Evolutionary conservation across 176 grass and related monocot species (phyloP).

Genomic region (barley (Hordeum vulgare)): MorexV3_pseudomolecules_assembly NC_058518.1:480324269-480324768

Average conservation of each 20-base stretch:
- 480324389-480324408: slow-evolving; percentile 80
- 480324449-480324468: slow-evolving; percentile 13
- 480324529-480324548: neutral
- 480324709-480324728: neutral
- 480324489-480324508: neutral
- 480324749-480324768: neutral
- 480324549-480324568: neutral
- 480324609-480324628: neutral
- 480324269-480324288: neutral
- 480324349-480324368: slow-evolving; percentile 93
- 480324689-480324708: neutral
- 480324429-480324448: slow-evolving; percentile 85
- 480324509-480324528: neutral
- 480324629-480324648: neutral
- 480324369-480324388: slow-evolving; percentile 95
- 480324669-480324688: neutral
- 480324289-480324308: neutral
- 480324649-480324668: neutral
- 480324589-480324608: neutral
- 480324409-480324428: slow-evolving; percentile 65
- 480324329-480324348: slow-evolving; percentile 49
- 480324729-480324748: neutral
- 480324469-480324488: neutral
- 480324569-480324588: neutral
- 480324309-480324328: neutral